Base-by-base conservation (phyloP, 805 yeast genomes). In the Nakazawaea laoshanensis region DNA sequence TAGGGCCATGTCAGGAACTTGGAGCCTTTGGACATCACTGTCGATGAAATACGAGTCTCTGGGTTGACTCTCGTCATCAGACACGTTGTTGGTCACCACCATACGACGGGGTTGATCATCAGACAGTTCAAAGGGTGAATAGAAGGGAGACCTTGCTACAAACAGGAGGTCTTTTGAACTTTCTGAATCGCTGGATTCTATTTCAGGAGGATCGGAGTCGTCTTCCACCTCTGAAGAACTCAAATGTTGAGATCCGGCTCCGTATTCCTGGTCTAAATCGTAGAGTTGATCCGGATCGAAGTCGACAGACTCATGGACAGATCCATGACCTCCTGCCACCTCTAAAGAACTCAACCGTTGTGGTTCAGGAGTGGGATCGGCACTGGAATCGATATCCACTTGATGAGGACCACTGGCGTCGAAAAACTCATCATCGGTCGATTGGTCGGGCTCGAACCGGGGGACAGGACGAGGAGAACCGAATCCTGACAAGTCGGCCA, bases 101-200 rank as follows among this genome's bases (percentile, higher is more conserved):
- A 51, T 51, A 21, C 40, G 43, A 38, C 36, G 33, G 3, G 40
- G 43, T 7, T 24, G 27, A 10, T 36, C 39, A 6, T 42, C 45
- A 5, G 37, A 40, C 12, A 40, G 30, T 13, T 46, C 52, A 36
- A 52, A 51, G 7, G 47, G 53, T 3, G 53, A 39, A 19, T 45
- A 47, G 30, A 44, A 43, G 5, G 63, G 60, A 2, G 63, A 50
- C 30, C 51, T 47, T 2, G 60, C 63, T 5, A 48, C 50, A 36
- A 60, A 60, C 28, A 51, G 52, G 14, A 60, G 33, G 5, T 42
- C 49, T 2, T 46, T 58, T 29, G 47, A 45, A 2, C 38, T 50
- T 12, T 13, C 17, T 6, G 33, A 26, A 5, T 9, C 35, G 7
- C 23, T 11, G 23, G 11, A 7, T 7, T 7, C 23, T 7, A 20